phyloP scores from a whole-genome alignment of 2,329 filamentous ascomycete genomes.

The Aspergillus ochraceoroseus region DNA sequence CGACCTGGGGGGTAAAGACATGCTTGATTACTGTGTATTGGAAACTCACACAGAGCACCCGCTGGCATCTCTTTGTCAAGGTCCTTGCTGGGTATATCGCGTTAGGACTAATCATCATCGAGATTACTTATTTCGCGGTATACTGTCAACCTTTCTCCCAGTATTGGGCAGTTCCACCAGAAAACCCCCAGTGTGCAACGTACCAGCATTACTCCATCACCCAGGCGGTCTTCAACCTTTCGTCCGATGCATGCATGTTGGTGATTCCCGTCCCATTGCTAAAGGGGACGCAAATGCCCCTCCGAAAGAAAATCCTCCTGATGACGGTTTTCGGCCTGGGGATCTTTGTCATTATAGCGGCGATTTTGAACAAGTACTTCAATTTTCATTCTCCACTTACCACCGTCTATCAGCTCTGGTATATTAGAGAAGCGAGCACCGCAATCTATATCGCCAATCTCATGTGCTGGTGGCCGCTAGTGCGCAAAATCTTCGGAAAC shows the following conservation, averaged over 20 bases:
- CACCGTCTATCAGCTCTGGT: conserved; percentile 42
- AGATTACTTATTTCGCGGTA: conserved; percentile 47
- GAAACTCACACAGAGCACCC: conserved; percentile 3
- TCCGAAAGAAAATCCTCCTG: conserved; percentile 34
- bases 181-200: conserved; percentile 39
- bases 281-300: conserved; percentile 33
- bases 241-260: conserved; percentile 40
- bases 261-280: conserved; percentile 39
- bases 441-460: conserved; percentile 49
- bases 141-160: conserved; percentile 49
- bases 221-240: conserved; percentile 45
- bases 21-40: conserved; percentile 9
- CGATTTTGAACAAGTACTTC: conserved; percentile 48
- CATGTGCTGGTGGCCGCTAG: conserved; percentile 32
- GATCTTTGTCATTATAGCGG: conserved; percentile 35
- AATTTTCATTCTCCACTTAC: conserved; percentile 37
- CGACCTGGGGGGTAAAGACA: conserved; percentile 10
- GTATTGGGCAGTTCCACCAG: conserved; percentile 48
- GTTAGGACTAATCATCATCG: conserved; percentile 46
- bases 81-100: conserved; percentile 36
- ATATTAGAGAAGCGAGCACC: conserved; percentile 41
- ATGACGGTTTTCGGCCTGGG: conserved; percentile 38
- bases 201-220: conserved; percentile 42
- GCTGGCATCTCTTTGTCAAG: conserved; percentile 9
- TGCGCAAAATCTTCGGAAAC: conserved; percentile 27